These are phyloP conservation scores for Corymbia maculata DNA, from an alignment of 345 rosid genomes.

Conservation along the genomic window DNA sequence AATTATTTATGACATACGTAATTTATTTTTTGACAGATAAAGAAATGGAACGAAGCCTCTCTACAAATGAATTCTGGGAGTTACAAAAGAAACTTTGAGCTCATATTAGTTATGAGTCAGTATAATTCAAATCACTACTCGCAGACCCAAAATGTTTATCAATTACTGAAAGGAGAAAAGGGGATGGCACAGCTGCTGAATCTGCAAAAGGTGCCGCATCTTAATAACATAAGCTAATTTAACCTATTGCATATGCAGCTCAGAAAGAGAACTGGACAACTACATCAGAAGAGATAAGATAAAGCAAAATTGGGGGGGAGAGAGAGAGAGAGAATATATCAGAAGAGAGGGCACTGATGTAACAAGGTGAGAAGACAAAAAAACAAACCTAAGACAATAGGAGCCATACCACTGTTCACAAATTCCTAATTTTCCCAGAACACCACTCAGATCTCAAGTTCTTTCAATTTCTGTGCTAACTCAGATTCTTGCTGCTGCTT, in stretches of 20 bases:
- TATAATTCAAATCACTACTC: neutral
- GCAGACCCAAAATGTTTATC: neutral
- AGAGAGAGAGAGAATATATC: neutral
- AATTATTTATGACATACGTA: neutral
- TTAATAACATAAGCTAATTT: neutral
- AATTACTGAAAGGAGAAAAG: neutral
- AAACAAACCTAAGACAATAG: constrained; percentile 10
- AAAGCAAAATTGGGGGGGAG: neutral
- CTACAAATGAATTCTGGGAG: neutral
- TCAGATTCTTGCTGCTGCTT: constrained; percentile 19
- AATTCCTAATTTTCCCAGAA: neutral
- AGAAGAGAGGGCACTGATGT: neutral
- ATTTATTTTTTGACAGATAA: neutral
- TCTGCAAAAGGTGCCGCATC: neutral
- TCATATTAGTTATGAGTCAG: neutral
- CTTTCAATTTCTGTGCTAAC: constrained; percentile 35
- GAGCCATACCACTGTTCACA: neutral
- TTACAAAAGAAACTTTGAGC: neutral
- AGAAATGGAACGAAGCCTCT: neutral
- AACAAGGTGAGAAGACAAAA: constrained; percentile 5
- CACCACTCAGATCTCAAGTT: constrained; percentile 37
- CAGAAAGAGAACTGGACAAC: neutral
- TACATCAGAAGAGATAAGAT: neutral
- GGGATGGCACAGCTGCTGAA: neutral
- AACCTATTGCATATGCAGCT: neutral